Evolutionary conservation across 495 filamentous ascomycete genomes (phyloP).

Genomic region (Hypoxylon fragiforme): DNA sequence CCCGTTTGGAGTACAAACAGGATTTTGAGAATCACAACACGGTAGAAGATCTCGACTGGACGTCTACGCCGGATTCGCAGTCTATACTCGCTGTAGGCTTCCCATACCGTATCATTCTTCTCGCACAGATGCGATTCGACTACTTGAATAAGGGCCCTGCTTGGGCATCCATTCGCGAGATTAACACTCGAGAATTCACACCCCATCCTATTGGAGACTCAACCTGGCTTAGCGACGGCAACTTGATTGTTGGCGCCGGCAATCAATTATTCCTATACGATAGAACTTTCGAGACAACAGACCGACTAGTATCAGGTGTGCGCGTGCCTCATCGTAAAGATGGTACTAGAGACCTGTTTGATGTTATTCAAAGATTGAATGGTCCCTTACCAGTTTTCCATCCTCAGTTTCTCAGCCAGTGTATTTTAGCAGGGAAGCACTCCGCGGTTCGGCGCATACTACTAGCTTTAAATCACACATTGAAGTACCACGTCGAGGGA

Average conservation of each 20-base stretch:
- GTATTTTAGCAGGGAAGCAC: conserved; percentile 80
- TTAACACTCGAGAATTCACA: conserved; percentile 78
- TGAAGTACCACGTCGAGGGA: conserved; percentile 83
- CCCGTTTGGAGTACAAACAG: conserved; percentile 79
- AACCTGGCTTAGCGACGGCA: conserved; percentile 82
- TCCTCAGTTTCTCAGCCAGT: conserved; percentile 88
- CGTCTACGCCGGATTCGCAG: conserved; percentile 87
- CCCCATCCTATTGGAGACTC: conserved; percentile 93
- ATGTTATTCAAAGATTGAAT: conserved; percentile 79
- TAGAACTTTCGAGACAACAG: conserved; percentile 66
- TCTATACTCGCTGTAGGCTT: conserved; percentile 93
- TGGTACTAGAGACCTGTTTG: conserved; percentile 67
- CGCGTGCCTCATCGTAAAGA: conserved; percentile 57
- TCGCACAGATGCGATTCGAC: conserved; percentile 93
- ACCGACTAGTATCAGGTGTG: conserved; percentile 65
- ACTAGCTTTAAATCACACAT: conserved; percentile 69
- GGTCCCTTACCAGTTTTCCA: conserved; percentile 91
- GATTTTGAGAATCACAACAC: conserved; percentile 71
- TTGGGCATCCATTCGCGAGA: conserved; percentile 83
- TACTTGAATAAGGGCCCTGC: conserved; percentile 88
- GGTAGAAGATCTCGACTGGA: conserved; percentile 92
- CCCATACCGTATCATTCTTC: conserved; percentile 75
- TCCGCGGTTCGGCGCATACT: conserved; percentile 74
- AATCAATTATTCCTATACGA: conserved; percentile 92
- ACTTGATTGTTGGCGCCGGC: conserved; percentile 83